Evolutionary conservation across 345 rosid genomes (phyloP).

Genomic region (Brassica rapa): DNA sequence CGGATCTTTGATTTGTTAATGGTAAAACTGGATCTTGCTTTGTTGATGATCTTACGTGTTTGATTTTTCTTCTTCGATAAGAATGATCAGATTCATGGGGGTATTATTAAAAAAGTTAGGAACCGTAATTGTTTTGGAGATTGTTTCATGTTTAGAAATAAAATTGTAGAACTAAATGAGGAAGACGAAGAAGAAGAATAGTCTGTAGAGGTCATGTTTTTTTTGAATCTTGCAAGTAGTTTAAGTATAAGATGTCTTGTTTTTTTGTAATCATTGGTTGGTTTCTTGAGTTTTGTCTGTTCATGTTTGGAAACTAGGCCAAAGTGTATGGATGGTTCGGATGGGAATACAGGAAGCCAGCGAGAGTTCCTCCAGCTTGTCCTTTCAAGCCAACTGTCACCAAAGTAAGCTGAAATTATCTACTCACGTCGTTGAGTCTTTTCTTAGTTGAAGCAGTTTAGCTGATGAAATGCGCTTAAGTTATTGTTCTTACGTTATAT

Average conservation of each 20-base stretch:
- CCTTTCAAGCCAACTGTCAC: conserved; percentile 64
- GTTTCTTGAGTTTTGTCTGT: neutral
- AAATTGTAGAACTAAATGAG: neutral
- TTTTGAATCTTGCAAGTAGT: neutral
- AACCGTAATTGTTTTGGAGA: neutral
- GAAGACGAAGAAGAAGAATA: neutral
- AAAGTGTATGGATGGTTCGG: conserved; percentile 73
- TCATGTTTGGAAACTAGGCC: conserved; percentile 45
- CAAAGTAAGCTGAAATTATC: conserved; percentile 47
- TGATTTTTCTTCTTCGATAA: neutral
- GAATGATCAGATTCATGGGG: conserved; percentile 3
- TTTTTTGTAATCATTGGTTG: neutral
- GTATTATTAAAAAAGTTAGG: neutral
- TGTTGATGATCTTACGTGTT: neutral
- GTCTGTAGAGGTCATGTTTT: neutral
- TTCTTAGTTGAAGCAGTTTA: neutral
- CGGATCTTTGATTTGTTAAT: conserved; percentile 59
- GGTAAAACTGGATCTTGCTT: conserved; percentile 46
- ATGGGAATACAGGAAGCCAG: conserved; percentile 96
- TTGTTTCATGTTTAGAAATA: neutral
- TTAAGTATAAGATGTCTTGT: neutral
- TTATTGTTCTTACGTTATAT: neutral
- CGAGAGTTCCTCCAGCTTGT: conserved; percentile 79
- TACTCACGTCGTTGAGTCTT: neutral
- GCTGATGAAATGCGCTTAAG: neutral